phyloP scores from a whole-genome alignment of 352 stramenopile species.

The Globisporangium abappressorium region DNA sequence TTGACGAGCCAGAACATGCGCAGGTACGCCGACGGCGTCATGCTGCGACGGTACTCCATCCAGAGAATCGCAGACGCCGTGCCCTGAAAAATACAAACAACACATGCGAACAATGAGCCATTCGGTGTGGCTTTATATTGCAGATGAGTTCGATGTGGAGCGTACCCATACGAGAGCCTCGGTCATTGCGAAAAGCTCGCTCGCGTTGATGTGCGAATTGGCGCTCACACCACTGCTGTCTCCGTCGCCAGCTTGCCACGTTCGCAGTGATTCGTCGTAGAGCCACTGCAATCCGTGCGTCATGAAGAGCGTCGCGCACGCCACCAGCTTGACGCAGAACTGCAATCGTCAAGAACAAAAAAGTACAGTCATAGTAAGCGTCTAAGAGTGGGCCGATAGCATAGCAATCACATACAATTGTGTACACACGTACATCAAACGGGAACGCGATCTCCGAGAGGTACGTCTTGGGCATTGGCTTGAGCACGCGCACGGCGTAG shows the following conservation, averaged over 20 bases:
- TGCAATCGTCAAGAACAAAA: slow-evolving; percentile 13
- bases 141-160: background rate
- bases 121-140: background rate
- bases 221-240: slow-evolving; percentile 13
- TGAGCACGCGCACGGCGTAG: slow-evolving; percentile 52
- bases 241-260: slow-evolving; percentile 1
- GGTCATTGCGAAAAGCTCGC: slow-evolving; percentile 44
- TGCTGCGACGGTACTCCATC: slow-evolving; percentile 73
- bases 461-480: slow-evolving; percentile 65
- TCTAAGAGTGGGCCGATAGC: background rate
- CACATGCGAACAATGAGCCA: background rate
- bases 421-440: slow-evolving; percentile 40
- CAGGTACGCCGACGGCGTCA: slow-evolving; percentile 51
- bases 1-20: slow-evolving; percentile 61
- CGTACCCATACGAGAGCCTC: slow-evolving; percentile 63
- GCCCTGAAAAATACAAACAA: slow-evolving; percentile 18
- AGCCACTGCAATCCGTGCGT: slow-evolving; percentile 51
- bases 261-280: slow-evolving; percentile 34
- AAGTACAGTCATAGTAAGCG: background rate
- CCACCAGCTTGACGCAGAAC: slow-evolving; percentile 64
- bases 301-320: slow-evolving; percentile 43
- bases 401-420: background rate
- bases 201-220: slow-evolving; percentile 27
- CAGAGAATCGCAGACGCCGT: slow-evolving; percentile 54
- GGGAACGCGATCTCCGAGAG: slow-evolving; percentile 76